Percentiles rank a stretch among this genome's conserved stretches.
phyloP scores from a whole-genome alignment of 2,329 filamentous ascomycete species.

The Zasmidium angulare region DNA sequence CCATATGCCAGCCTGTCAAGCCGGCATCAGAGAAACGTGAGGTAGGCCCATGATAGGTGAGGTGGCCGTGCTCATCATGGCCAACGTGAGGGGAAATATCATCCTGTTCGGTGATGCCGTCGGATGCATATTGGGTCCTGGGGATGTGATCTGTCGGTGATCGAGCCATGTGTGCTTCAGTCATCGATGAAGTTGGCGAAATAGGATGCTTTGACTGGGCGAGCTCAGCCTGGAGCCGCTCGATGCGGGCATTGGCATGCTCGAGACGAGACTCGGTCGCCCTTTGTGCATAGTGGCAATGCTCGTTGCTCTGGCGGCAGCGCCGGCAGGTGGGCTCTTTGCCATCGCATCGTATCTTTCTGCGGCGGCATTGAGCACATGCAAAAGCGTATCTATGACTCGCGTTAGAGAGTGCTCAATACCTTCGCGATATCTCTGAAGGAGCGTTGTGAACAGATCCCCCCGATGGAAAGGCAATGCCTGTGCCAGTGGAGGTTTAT shows the following conservation, averaged over 20 bases:
- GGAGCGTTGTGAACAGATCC: too few species aligned
- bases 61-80: constrained; percentile 1
- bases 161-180: background rate
- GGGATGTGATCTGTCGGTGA: background rate
- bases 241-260: constrained; percentile 1
- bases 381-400: constrained; percentile 2
- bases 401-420: background rate
- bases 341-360: constrained; percentile 4
- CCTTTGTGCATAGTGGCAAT: constrained; percentile 1
- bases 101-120: background rate
- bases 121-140: background rate
- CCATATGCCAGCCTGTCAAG: background rate
- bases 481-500: too few species aligned
- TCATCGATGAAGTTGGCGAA: background rate
- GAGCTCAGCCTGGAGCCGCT: background rate
- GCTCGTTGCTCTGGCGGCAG: background rate
- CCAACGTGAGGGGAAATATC: constrained; percentile 3
- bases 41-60: constrained; percentile 3
- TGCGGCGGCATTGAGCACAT: constrained; percentile 4
- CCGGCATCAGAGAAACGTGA: constrained; percentile 1
- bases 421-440: too few species aligned
- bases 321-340: constrained; percentile 3
- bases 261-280: background rate
- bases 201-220: background rate
- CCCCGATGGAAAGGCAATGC: too few species aligned